Conservation (phyloP, 2,329 filamentous ascomycete species). For the Pleochaeta shiraiana region DNA sequence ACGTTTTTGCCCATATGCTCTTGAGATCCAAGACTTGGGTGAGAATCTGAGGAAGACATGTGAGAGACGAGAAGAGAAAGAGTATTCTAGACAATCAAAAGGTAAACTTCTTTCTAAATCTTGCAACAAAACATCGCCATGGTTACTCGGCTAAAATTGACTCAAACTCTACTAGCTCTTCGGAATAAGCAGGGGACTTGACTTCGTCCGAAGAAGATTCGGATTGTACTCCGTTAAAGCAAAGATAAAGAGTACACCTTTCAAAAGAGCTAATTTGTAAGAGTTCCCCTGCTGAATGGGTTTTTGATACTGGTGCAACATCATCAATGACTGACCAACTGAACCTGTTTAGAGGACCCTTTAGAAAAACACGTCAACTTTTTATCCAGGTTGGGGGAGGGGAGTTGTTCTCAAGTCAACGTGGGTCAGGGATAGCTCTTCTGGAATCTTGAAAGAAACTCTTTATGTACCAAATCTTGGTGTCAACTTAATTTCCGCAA, state of each 20-base stretch:
- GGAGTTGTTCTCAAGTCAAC: neutral
- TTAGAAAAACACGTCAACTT: neutral
- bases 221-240: neutral
- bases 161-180: neutral
- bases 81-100: neutral
- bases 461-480: neutral
- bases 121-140: neutral
- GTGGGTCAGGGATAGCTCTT: neutral
- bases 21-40: neutral
- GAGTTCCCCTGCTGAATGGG: neutral
- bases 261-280: neutral
- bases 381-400: neutral
- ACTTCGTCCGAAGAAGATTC: neutral
- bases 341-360: neutral
- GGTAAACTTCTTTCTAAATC: neutral
- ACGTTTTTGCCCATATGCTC: neutral
- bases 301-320: neutral
- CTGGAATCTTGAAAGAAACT: neutral
- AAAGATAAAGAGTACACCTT: neutral
- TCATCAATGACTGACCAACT: slow-evolving; percentile 1
- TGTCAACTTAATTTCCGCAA: neutral
- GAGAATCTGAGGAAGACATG: neutral
- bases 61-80: neutral
- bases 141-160: neutral
- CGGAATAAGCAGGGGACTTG: neutral